Conservation (phyloP, 2,329 filamentous ascomycete species). For the Clonostachys byssicola region DNA sequence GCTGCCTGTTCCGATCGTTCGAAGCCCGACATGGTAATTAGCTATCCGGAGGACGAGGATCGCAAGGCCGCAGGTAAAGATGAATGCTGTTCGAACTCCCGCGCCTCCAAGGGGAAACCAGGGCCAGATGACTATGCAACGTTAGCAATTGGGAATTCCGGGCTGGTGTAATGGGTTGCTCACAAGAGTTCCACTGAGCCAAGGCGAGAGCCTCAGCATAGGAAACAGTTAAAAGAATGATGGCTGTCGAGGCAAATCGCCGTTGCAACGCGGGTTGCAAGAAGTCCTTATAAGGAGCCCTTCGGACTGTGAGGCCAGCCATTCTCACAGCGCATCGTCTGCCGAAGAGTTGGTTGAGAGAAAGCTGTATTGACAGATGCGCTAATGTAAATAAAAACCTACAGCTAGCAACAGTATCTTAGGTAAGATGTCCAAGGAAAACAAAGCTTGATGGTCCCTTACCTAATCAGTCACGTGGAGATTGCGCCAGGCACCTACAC, state of each 20-base stretch:
- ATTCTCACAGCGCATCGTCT: conserved; percentile 44
- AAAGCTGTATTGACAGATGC: conserved; percentile 4
- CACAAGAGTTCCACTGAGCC: conserved; percentile 66
- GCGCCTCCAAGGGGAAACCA: conserved; percentile 80
- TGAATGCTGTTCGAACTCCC: conserved; percentile 68
- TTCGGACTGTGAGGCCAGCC: conserved; percentile 50
- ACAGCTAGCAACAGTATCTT: background rate
- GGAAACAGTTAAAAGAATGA: conserved; percentile 64
- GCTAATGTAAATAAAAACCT: background rate
- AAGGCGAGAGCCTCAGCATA: conserved; percentile 70
- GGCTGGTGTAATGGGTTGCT: conserved; percentile 21
- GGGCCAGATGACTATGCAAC: conserved; percentile 66
- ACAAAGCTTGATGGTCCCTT: background rate
- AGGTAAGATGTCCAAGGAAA: conserved; percentile 1
- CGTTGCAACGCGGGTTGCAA: conserved; percentile 84
- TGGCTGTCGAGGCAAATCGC: conserved; percentile 76
- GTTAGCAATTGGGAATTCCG: background rate
- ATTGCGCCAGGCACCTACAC: too few relatives aligned
- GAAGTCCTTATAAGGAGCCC: conserved; percentile 76
- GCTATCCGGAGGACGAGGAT: conserved; percentile 84
- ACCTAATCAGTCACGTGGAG: too few relatives aligned
- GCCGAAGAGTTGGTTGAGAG: conserved; percentile 12
- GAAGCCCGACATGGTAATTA: conserved; percentile 70
- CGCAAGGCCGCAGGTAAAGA: conserved; percentile 72
- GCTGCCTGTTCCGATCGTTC: conserved; percentile 66